Conservation (phyloP, 768 basidiomycete genomes). For the Suillus occidentalis region DNA sequence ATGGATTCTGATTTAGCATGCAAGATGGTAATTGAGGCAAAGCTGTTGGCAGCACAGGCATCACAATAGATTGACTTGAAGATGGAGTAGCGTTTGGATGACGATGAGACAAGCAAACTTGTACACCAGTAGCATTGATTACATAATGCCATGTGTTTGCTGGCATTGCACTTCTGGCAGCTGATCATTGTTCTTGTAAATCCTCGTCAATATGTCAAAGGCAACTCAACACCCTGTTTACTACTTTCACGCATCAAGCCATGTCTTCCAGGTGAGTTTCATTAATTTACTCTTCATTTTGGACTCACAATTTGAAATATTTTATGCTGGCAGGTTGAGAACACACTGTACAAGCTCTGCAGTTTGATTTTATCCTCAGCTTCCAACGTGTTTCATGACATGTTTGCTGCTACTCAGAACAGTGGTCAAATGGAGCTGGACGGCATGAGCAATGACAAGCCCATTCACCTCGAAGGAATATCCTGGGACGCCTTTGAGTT, state of each 20-base stretch:
- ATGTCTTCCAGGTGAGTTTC: background rate
- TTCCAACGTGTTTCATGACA: background rate
- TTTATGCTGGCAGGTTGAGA: background rate
- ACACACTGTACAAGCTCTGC: background rate
- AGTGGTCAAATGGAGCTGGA: background rate
- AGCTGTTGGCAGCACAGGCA: too few relatives aligned
- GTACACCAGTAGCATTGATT: too few relatives aligned
- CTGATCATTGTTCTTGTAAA: too few relatives aligned
- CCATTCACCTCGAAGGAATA: background rate
- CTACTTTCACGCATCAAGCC: background rate
- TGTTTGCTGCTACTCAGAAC: background rate
- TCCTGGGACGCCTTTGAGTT: background rate
- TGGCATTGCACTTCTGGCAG: too few relatives aligned
- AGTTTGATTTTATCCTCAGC: background rate
- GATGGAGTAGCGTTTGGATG: background rate
- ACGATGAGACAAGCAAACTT: too few relatives aligned
- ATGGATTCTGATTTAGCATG: too few relatives aligned
- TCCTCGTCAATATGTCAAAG: background rate
- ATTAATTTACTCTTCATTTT: background rate
- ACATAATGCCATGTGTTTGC: too few relatives aligned
- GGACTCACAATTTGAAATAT: background rate
- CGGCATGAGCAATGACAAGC: background rate
- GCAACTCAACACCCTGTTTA: background rate
- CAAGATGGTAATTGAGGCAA: too few relatives aligned
- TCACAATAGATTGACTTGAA: slow-evolving; percentile 9